Conservation (phyloP, 495 filamentous ascomycete species). For the Trypethelium eluteriae region DNA sequence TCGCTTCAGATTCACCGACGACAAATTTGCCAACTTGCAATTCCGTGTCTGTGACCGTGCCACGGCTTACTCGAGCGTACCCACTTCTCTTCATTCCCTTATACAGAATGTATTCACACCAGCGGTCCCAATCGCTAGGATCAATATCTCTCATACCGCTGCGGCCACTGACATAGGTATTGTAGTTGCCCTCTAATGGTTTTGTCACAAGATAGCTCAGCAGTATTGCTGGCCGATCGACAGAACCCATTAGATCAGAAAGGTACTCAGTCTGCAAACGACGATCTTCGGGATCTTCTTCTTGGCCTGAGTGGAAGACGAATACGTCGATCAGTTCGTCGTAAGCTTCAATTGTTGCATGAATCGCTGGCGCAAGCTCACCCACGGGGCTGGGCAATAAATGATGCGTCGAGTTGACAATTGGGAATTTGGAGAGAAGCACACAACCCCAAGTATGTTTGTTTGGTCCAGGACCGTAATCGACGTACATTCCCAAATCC, state of each 20-base stretch:
- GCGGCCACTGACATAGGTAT: constrained; percentile 79
- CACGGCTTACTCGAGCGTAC: constrained; percentile 81
- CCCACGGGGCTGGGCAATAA: constrained; percentile 87
- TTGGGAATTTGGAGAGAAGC: constrained; percentile 93
- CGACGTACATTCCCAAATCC: constrained; percentile 95
- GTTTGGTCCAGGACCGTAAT: constrained; percentile 95
- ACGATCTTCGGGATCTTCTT: constrained; percentile 93
- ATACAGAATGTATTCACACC: constrained; percentile 99
- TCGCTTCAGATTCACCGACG: constrained; percentile 60
- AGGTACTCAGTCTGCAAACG: constrained; percentile 83
- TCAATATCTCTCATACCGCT: constrained; percentile 97
- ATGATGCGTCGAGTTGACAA: constrained; percentile 93
- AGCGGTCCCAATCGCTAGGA: constrained; percentile 85
- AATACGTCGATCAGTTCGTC: constrained; percentile 85
- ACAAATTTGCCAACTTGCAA: constrained; percentile 96
- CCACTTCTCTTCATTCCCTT: constrained; percentile 79
- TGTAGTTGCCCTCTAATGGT: constrained; percentile 90
- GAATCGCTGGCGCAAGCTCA: constrained; percentile 91
- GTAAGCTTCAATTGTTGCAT: constrained; percentile 90
- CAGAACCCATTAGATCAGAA: constrained; percentile 76
- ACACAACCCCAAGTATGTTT: constrained; percentile 98
- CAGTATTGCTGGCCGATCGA: constrained; percentile 71
- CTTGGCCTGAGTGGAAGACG: constrained; percentile 98
- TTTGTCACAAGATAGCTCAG: constrained; percentile 89
- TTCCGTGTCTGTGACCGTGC: constrained; percentile 95